Evolutionary conservation across 805 yeast genomes (phyloP).

Genomic region (Metschnikowia kofuensis): DNA sequence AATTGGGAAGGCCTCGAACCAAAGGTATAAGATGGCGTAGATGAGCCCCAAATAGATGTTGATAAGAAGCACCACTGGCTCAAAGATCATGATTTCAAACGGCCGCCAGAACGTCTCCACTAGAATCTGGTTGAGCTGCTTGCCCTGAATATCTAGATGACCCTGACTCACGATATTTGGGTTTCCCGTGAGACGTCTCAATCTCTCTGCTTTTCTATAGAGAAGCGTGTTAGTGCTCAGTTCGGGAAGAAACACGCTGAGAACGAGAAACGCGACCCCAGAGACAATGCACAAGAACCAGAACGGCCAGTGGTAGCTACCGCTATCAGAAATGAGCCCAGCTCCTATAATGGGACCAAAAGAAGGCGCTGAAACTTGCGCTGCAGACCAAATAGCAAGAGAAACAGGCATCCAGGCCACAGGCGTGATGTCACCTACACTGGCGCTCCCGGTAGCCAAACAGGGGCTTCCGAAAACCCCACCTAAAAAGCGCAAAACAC

Average conservation of each 20-base stretch:
- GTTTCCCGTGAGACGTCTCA: constrained; percentile 50
- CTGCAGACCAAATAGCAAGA: constrained; percentile 50
- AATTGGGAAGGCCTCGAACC: constrained; percentile 63
- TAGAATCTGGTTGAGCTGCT: constrained; percentile 20
- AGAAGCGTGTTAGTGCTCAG: constrained; percentile 43
- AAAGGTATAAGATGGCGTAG: constrained; percentile 52
- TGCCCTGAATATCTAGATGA: constrained; percentile 29
- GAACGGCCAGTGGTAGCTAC: constrained; percentile 50
- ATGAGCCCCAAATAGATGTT: constrained; percentile 50
- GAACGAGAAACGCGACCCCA: constrained; percentile 34
- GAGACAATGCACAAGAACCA: constrained; percentile 48
- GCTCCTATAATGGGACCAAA: constrained; percentile 58
- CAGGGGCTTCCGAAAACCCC: constrained; percentile 58
- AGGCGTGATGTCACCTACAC: constrained; percentile 47
- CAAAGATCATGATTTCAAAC: constrained; percentile 44
- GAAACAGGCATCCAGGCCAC: constrained; percentile 44
- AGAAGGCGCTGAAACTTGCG: constrained; percentile 53
- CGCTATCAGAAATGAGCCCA: constrained; percentile 29
- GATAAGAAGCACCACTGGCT: constrained; percentile 56
- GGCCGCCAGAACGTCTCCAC: constrained; percentile 47
- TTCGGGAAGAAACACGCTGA: constrained; percentile 47
- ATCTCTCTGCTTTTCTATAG: constrained; percentile 45
- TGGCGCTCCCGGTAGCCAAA: constrained; percentile 58
- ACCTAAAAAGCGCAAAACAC: constrained; percentile 47
- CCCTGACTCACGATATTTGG: constrained; percentile 40